A percentile compares a stretch with the other conserved stretches of the same genome.
phyloP scores from a whole-genome alignment of 805 yeast genomes.

The Candida broadrunensis region DNA sequence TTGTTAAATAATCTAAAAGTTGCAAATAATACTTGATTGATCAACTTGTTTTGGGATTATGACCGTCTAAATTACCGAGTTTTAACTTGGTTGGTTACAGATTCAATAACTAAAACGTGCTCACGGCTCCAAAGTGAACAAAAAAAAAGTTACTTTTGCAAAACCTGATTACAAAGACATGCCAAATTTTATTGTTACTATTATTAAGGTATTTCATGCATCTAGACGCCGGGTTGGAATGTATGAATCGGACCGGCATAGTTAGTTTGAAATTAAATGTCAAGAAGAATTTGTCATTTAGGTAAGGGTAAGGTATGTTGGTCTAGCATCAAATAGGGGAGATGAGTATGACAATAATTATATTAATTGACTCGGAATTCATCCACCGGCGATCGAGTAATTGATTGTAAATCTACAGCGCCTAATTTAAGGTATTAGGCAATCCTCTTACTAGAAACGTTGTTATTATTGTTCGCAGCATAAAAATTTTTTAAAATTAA shows the following conservation, averaged over 20 bases:
- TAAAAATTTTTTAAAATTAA: not conserved
- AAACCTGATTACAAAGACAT: too few relatives aligned
- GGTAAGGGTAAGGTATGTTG: too few relatives aligned
- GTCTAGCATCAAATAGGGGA: not conserved
- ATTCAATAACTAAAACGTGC: too few relatives aligned
- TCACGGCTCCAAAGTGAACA: too few relatives aligned
- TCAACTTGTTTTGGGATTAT: not conserved
- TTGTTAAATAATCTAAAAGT: not conserved
- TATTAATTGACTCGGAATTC: not conserved
- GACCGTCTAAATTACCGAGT: not conserved
- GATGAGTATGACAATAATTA: not conserved
- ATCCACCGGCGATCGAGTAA: not conserved
- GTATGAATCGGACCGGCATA: not conserved
- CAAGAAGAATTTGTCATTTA: not conserved
- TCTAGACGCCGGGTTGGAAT: not conserved
- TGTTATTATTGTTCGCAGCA: not conserved
- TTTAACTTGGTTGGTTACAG: too few relatives aligned
- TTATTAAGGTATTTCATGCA: not conserved
- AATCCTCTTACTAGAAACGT: not conserved
- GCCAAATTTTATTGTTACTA: too few relatives aligned
- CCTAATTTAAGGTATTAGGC: not conserved
- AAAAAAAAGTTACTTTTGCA: too few relatives aligned
- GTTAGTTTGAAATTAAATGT: not conserved
- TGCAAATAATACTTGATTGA: not conserved
- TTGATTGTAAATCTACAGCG: not conserved